These are phyloP conservation scores for Botryotinia narcissicola DNA, from an alignment of 2,329 filamentous ascomycete species.

Conservation along the genomic window DNA sequence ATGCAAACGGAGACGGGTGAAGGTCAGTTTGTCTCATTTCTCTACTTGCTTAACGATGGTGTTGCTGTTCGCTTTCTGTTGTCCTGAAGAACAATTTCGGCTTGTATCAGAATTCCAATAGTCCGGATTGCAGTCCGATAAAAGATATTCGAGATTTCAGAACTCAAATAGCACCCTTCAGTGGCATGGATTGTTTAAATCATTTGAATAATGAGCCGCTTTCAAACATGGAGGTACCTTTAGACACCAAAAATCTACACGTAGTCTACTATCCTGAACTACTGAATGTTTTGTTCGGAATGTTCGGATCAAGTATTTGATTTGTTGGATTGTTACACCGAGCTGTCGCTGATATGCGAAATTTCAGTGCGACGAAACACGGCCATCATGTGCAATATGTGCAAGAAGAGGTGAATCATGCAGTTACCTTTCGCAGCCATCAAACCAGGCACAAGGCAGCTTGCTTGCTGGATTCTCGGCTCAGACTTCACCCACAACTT, in stretches of 20 bases:
- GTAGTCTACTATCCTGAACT: neutral
- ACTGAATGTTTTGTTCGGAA: neutral
- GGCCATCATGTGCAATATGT: neutral
- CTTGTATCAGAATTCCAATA: neutral
- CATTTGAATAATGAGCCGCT: neutral
- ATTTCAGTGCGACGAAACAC: neutral
- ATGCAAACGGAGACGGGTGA: neutral
- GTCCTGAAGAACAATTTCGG: neutral
- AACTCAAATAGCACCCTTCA: neutral
- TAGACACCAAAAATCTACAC: neutral
- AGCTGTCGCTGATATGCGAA: neutral
- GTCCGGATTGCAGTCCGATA: neutral
- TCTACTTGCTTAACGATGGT: neutral
- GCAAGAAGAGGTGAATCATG: neutral
- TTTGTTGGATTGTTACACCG: neutral
- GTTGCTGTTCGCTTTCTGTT: no score
- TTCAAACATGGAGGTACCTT: neutral
- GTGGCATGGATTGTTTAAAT: neutral
- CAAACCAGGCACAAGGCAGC: neutral
- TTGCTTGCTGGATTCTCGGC: neutral
- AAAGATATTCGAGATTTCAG: neutral
- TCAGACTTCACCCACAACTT: neutral
- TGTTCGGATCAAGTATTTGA: neutral
- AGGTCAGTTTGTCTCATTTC: neutral
- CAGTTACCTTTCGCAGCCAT: neutral